Evolutionary conservation across 2,329 filamentous ascomycete species (phyloP).

Genomic region (Exophiala sp.): DNA sequence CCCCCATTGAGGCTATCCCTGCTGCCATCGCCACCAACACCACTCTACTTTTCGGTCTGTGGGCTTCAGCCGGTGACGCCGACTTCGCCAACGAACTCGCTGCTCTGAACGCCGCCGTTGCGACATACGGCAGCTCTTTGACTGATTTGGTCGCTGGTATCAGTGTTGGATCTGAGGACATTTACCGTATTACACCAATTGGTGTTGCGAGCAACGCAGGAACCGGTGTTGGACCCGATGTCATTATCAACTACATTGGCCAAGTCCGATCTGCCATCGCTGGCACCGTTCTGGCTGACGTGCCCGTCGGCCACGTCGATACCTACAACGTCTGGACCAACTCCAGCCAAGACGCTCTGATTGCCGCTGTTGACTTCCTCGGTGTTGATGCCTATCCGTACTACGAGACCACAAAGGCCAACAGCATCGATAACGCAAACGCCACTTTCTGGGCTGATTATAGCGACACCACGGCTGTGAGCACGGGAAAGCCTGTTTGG

Average conservation of each 20-base stretch:
- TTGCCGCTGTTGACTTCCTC: conserved; percentile 61
- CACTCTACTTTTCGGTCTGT: conserved; percentile 70
- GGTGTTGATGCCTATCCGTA: conserved; percentile 56
- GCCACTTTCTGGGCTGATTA: conserved; percentile 51
- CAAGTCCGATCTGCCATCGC: conserved; percentile 62
- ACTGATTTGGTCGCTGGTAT: conserved; percentile 68
- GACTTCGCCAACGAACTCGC: conserved; percentile 65
- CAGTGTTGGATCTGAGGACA: conserved; percentile 74
- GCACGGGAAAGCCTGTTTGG: conserved; percentile 55
- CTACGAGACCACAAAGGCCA: conserved; percentile 48
- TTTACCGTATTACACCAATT: conserved; percentile 65
- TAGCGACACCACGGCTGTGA: conserved; percentile 39
- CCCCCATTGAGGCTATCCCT: conserved; percentile 64
- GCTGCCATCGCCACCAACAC: conserved; percentile 75
- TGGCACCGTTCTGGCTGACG: conserved; percentile 49
- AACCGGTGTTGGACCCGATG: conserved; percentile 59
- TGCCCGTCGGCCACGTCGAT: conserved; percentile 61
- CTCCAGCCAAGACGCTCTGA: conserved; percentile 56
- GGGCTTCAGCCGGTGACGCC: conserved; percentile 59
- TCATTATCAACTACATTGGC: conserved; percentile 66
- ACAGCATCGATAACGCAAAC: conserved; percentile 51
- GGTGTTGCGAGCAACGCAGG: conserved; percentile 62
- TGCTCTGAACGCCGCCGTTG: conserved; percentile 64
- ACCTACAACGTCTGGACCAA: conserved; percentile 63
- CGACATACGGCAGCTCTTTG: conserved; percentile 61